Conservation (phyloP, 805 yeast species). For the Trichomonascus vanleenenianus region DNA sequence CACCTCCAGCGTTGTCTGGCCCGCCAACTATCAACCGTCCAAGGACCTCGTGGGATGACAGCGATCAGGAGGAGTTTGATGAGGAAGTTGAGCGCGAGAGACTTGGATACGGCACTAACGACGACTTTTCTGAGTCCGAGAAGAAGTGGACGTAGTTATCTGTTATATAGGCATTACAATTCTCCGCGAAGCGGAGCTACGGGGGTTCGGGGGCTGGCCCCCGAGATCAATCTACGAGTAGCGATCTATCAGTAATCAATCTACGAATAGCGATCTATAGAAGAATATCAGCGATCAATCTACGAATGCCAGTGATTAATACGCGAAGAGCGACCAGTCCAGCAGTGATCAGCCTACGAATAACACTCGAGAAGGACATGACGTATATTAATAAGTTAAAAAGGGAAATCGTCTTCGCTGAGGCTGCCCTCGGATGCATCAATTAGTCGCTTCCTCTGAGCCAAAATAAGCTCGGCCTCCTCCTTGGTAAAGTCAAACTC, state of each 20-base stretch:
- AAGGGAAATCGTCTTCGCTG: neutral
- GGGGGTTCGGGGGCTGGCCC: no score
- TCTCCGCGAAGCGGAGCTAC: no score
- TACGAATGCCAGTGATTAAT: no score
- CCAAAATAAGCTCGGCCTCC: slow-evolving; percentile 6
- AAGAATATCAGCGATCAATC: no score
- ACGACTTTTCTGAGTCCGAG: slow-evolving; percentile 21
- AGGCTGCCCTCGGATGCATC: slow-evolving; percentile 1
- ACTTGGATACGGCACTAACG: slow-evolving; percentile 15
- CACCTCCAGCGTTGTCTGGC: slow-evolving; percentile 3
- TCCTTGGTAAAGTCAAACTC: slow-evolving; percentile 14
- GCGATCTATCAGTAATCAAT: no score
- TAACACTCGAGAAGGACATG: no score
- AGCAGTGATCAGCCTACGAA: no score
- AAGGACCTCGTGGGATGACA: neutral
- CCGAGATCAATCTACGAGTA: no score
- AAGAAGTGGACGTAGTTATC: slow-evolving; percentile 21
- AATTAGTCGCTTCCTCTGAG: slow-evolving; percentile 6
- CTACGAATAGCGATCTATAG: no score
- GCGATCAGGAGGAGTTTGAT: slow-evolving; percentile 17
- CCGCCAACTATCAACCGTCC: neutral
- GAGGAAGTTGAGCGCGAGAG: slow-evolving; percentile 18
- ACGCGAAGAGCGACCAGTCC: no score
- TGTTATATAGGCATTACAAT: no score
- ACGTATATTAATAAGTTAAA: neutral